Conservation (phyloP, 441 rosid species). For the Geranium incanum region DNA sequence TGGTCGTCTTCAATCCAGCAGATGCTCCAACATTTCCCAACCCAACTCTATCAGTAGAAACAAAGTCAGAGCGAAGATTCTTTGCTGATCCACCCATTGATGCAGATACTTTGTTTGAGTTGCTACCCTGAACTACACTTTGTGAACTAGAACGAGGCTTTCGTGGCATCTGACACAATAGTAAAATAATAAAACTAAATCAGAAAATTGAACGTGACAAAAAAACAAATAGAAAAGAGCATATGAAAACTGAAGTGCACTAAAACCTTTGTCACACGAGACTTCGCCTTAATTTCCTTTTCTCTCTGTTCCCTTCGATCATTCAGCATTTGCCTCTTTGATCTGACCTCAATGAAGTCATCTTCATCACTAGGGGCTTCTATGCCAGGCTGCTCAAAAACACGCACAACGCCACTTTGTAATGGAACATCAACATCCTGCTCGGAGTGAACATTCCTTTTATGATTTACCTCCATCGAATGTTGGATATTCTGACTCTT, state of each 20-base stretch:
- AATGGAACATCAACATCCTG: slow-evolving; percentile 61
- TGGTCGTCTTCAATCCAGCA: slow-evolving; percentile 32
- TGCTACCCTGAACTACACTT: slow-evolving; percentile 26
- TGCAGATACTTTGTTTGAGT: slow-evolving; percentile 38
- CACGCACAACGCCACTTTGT: slow-evolving; percentile 71
- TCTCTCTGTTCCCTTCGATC: slow-evolving; percentile 96
- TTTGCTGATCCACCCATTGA: slow-evolving; percentile 36
- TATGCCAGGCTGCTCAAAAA: slow-evolving; percentile 85
- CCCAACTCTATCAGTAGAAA: slow-evolving; percentile 32
- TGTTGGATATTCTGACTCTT: slow-evolving; percentile 37
- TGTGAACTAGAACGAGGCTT: slow-evolving; percentile 44
- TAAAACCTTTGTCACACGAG: slow-evolving; percentile 66
- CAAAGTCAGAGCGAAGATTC: slow-evolving; percentile 30
- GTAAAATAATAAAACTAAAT: slow-evolving; percentile 16
- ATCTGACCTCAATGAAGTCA: slow-evolving; percentile 94
- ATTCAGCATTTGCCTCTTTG: slow-evolving; percentile 96
- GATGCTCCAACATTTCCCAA: slow-evolving; percentile 34
- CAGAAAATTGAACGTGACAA: slow-evolving; percentile 14
- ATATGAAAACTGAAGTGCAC: slow-evolving; percentile 20
- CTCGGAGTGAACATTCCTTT: slow-evolving; percentile 38
- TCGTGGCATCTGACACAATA: slow-evolving; percentile 45
- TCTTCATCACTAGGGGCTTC: slow-evolving; percentile 91
- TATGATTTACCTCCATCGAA: slow-evolving; percentile 40
- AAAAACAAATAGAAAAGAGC: slow-evolving; percentile 8
- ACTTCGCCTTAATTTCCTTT: slow-evolving; percentile 87